Percentiles rank a stretch among this genome's conserved stretches.
Evolutionary conservation across 805 yeast species (phyloP).

Genomic region (Candida krabiensis): DNA sequence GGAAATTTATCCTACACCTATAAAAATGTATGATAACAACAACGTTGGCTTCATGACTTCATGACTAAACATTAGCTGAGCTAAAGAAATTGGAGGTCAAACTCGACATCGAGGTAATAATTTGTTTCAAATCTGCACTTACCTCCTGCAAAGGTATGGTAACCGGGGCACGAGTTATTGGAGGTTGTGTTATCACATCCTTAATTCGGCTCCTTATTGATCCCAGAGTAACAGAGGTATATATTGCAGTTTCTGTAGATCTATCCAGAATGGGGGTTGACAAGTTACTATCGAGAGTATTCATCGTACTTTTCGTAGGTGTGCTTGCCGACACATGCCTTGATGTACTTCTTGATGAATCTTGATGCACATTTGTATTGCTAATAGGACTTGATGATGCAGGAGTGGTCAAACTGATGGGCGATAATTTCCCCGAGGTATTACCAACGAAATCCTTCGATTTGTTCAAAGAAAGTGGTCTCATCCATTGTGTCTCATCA

Average conservation of each 20-base stretch:
- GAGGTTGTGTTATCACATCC: slow-evolving; percentile 15
- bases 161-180: slow-evolving; percentile 16
- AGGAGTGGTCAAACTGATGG: neutral
- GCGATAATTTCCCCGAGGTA: slow-evolving; percentile 4
- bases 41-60: no score
- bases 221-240: slow-evolving; percentile 18
- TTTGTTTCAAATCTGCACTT: slow-evolving; percentile 1
- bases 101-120: slow-evolving; percentile 11
- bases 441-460: slow-evolving; percentile 6
- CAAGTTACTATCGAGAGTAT: slow-evolving; percentile 6
- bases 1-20: no score
- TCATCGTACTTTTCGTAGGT: slow-evolving; percentile 2
- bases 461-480: slow-evolving; percentile 23
- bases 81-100: slow-evolving; percentile 6
- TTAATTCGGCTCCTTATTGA: slow-evolving; percentile 9
- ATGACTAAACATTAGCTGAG: neutral
- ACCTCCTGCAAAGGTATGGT: neutral
- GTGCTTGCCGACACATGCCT: no score
- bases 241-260: slow-evolving; percentile 18
- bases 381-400: neutral
- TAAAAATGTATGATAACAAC: no score
- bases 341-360: no score
- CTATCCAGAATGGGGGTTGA: slow-evolving; percentile 13
- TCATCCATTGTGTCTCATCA: slow-evolving; percentile 20
- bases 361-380: no score